Evolutionary conservation across 768 basidiomycete species (phyloP), one percentile per base, ranked within the genome.

Genomic region (Tylopilus sp.): DNA sequence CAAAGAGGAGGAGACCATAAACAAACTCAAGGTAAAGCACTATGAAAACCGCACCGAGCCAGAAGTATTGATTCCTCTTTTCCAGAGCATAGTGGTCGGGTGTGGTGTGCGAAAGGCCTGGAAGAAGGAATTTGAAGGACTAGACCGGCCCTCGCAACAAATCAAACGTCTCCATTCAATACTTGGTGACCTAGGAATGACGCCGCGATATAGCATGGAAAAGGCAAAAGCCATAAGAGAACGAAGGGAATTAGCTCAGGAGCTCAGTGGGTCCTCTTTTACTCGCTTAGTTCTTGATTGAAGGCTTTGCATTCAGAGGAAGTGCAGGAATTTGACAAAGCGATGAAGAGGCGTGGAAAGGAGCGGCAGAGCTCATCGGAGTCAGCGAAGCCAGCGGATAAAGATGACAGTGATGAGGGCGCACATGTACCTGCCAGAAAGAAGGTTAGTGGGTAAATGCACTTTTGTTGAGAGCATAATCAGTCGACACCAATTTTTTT

Each of bases 51-150:
- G 26, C 15, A 44, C 23, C 21, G 4, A 17, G 31, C 23, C 11
- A 49, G n/a, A 50, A 26, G 26, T 20, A 20, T 15, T 54, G 28
- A 52, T 21, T 4, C 13, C 11, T 6, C 52, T 30, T 49, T 42
- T 39, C 25, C 13, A 91, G 89, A 73, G 81, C 15, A 68, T 88
- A 13, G 80, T 93, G 1, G 65, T 78, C 13, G 86, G 87, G 2
- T 91, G 91, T 55, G 90, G 90, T 6, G 75, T 87, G 17, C 82
- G 88, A 51, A 91, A 85, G 66, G 72, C 79, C 6, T 93, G 90
- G 90, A 75, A 78, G 9, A 88, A 81, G 62, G 79, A 89, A 50
- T 86, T 91, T 58, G 69, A 81, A 57, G 83, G 75, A 49, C 61
- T 81, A 35, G 77, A 80, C 39, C 73, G 71, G 9, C 75, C 83